These are phyloP conservation scores for Solanum sitiens DNA, from an alignment of 257 asterid species.

Conservation along the genomic window DNA sequence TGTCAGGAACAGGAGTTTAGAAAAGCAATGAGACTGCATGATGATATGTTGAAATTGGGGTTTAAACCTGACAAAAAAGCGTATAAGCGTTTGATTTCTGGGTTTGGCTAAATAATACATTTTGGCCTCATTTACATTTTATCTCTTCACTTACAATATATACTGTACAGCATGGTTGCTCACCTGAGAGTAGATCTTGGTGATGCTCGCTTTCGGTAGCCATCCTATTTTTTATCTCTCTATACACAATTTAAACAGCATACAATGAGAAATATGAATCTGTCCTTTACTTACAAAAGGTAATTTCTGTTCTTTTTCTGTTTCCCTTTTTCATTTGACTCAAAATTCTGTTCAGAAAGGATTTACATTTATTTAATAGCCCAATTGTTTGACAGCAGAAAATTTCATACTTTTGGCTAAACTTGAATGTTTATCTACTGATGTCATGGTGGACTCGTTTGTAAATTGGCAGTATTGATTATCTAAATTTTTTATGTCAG, in stretches of 20 bases:
- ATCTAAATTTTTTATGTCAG: neutral
- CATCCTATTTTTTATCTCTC: neutral
- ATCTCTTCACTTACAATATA: neutral
- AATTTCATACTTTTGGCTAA: neutral
- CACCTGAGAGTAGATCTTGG: neutral
- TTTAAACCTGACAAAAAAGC: slow-evolving; percentile 45
- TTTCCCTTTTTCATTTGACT: neutral
- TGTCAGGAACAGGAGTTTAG: slow-evolving; percentile 46
- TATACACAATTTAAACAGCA: neutral
- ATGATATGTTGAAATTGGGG: slow-evolving; percentile 61
- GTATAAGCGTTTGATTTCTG: slow-evolving; percentile 55
- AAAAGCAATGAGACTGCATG: slow-evolving; percentile 71
- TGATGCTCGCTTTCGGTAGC: neutral
- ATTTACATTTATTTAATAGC: neutral
- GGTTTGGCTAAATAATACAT: slow-evolving; percentile 30
- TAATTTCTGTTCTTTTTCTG: neutral
- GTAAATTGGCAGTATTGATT: neutral
- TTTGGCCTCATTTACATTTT: neutral
- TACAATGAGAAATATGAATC: neutral
- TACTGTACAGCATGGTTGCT: neutral
- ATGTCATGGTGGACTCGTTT: neutral
- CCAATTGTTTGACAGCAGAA: neutral
- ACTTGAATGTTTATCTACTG: neutral
- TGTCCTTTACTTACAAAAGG: neutral
- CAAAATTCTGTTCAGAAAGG: neutral